Percentiles rank a stretch among this genome's conserved stretches.
Evolutionary conservation across 495 filamentous ascomycete genomes (phyloP).

Genomic region (Pseudevernia furfuracea): DNA sequence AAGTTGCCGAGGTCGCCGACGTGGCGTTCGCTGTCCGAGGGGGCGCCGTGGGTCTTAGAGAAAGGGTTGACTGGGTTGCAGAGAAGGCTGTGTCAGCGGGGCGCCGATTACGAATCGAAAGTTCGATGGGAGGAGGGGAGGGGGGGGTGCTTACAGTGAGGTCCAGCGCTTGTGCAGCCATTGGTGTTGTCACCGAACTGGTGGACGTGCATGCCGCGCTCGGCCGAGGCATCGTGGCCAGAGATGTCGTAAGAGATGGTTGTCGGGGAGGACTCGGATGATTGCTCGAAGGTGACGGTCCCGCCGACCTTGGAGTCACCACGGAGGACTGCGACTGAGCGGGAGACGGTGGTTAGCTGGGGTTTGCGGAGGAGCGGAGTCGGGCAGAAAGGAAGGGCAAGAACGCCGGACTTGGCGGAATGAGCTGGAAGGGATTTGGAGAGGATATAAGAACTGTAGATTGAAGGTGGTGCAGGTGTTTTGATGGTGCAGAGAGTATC

Average conservation of each 20-base stretch:
- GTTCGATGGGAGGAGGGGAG: slow-evolving; percentile 59
- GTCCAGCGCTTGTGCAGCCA: slow-evolving; percentile 94
- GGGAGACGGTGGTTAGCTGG: slow-evolving; percentile 5
- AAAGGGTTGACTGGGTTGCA: slow-evolving; percentile 75
- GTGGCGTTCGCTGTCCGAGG: slow-evolving; percentile 72
- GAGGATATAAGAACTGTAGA: neutral
- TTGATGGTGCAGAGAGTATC: slow-evolving; percentile 8
- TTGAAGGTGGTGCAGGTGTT: neutral
- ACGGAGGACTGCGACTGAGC: slow-evolving; percentile 83
- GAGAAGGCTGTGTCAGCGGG: slow-evolving; percentile 4
- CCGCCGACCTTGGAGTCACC: slow-evolving; percentile 91
- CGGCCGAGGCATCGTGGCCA: slow-evolving; percentile 86
- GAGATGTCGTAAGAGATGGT: slow-evolving; percentile 87
- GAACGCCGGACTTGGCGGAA: slow-evolving; percentile 6
- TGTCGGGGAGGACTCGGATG: slow-evolving; percentile 67
- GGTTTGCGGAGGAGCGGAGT: slow-evolving; percentile 11
- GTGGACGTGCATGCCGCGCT: slow-evolving; percentile 97
- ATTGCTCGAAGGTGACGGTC: slow-evolving; percentile 92
- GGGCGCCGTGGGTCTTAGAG: slow-evolving; percentile 85
- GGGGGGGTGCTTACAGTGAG: slow-evolving; percentile 68
- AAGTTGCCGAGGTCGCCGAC: slow-evolving; percentile 97
- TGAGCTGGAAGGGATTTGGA: neutral
- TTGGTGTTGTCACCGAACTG: slow-evolving; percentile 99
- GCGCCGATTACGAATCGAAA: slow-evolving; percentile 51
- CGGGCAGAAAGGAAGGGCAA: slow-evolving; percentile 15